Conservation (phyloP, 2,329 filamentous ascomycete species). For the Phialophora expanda region DNA sequence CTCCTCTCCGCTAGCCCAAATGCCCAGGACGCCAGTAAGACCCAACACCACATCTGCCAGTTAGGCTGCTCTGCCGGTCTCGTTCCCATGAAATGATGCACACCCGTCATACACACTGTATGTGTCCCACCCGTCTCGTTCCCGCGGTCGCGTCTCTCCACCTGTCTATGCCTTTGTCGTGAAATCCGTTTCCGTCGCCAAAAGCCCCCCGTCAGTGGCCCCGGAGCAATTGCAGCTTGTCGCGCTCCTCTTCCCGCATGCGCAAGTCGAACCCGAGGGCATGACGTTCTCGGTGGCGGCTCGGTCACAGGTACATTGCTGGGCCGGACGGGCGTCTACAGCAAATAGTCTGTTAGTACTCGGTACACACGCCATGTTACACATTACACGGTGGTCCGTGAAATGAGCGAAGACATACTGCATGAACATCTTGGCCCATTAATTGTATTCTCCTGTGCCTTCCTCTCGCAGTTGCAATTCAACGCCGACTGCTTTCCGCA, state of each 20-base stretch:
- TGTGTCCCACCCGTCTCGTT: neutral
- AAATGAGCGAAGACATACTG: conserved; percentile 42
- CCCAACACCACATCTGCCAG: neutral
- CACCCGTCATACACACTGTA: neutral
- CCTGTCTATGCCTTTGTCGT: conserved; percentile 63
- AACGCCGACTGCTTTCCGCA: conserved; percentile 88
- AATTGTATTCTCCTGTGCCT: conserved; percentile 74
- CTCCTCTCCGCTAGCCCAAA: neutral
- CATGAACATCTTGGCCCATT: conserved; percentile 80
- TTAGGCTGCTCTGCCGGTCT: neutral
- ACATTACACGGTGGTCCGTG: neutral
- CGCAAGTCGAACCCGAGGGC: conserved; percentile 66
- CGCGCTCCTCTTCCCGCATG: conserved; percentile 75
- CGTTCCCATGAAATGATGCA: neutral
- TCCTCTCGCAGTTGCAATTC: conserved; percentile 82
- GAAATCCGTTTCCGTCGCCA: conserved; percentile 82
- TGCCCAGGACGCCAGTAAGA: neutral
- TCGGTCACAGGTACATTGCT: conserved; percentile 75
- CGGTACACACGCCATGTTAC: too few species aligned
- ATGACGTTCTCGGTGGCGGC: conserved; percentile 71
- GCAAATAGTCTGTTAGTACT: neutral
- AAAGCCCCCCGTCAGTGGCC: conserved; percentile 64
- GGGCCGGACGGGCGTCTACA: neutral
- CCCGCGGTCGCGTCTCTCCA: neutral
- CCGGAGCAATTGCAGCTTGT: conserved; percentile 88